These are phyloP conservation scores for Annulohypoxylon stygium DNA, from an alignment of 495 filamentous ascomycete genomes.

Conservation along the genomic window DNA sequence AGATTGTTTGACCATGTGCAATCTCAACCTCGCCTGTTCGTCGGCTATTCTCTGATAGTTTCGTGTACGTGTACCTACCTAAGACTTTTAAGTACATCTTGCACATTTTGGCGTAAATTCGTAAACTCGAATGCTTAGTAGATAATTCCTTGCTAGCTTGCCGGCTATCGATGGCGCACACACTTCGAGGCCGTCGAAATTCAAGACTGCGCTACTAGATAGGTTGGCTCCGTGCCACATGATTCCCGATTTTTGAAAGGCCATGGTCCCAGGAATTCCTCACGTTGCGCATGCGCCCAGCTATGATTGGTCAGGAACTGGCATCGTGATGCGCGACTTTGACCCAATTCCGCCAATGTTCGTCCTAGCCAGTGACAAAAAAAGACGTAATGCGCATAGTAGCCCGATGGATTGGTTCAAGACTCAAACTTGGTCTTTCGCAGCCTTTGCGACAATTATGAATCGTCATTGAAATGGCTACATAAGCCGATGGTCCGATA, in stretches of 20 bases:
- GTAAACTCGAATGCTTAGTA: conserved; percentile 15
- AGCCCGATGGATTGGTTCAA: conserved; percentile 24
- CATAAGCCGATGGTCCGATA: conserved; percentile 22
- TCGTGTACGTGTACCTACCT: conserved; percentile 30
- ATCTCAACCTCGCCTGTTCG: conserved; percentile 32
- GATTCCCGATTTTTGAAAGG: conserved; percentile 40
- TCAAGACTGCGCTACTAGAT: conserved; percentile 30
- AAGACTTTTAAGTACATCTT: neutral
- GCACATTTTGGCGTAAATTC: conserved; percentile 4
- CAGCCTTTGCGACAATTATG: conserved; percentile 20
- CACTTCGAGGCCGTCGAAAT: conserved; percentile 19
- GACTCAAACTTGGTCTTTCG: neutral
- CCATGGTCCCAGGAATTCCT: conserved; percentile 40
- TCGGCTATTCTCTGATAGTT: conserved; percentile 26
- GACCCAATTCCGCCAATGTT: conserved; percentile 35
- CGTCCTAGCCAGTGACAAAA: conserved; percentile 26
- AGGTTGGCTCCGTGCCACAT: conserved; percentile 32
- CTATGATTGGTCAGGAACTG: conserved; percentile 38
- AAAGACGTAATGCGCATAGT: conserved; percentile 16
- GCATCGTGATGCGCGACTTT: conserved; percentile 42
- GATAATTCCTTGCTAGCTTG: conserved; percentile 26
- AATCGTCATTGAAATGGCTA: conserved; percentile 13
- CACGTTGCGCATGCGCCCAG: conserved; percentile 43
- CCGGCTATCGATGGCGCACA: conserved; percentile 16
- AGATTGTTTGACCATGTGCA: conserved; percentile 30